Base-by-base conservation (phyloP, 163 green algal genomes). In the Chlamydomonas reinhardtii region DNA sequence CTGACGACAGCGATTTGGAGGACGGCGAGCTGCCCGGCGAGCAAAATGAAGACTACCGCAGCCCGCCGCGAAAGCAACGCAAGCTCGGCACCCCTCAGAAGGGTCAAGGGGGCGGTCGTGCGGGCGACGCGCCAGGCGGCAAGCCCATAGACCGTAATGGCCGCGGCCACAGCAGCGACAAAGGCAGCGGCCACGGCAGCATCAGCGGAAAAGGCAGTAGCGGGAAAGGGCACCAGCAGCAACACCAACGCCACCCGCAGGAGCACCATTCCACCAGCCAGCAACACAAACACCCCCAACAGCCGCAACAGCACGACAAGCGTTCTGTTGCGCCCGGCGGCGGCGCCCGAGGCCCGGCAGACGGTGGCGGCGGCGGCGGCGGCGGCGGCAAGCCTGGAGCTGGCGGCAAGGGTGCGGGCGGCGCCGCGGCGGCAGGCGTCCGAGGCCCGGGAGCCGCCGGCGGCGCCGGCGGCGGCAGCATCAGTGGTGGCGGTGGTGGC, bases 11-110 rank as follows among this genome's bases (percentile, higher is more conserved):
- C 56, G 71, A 86, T 31, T 20, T 87, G 34, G 82, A 87, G 39
- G 82, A 87, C 14, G 82, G 82, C 72, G 82, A 87, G 69, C 27
- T 87, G 15, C 66, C 52, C 0, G 82, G n/a, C 9, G 81, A 80
- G 59, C 31, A 56, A 22, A n/a, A n/a, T 1, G 31, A 85, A 0
- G 78, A 86, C 1, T 72, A 59, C 20, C 19, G 19, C 16, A 37
- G 65, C 31, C 80, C 80, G 9, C 80, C 80, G 2, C 80, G 35
- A 1, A 86, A 86, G 54, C 80, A 86, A 29, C 69, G 80, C 34
- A 86, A 86, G 54, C 48, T 78, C 0, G 11, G 48, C 48, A 19
- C 48, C 48, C 48, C 24, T 4, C 79, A 85, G 14, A n/a, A 65
- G 59, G 22, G 22, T 9, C 59, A 4, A 65, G 59, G 59, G 22